Evolutionary conservation across 2,329 filamentous ascomycete species (phyloP), one percentile per base, ranked within the genome.

Genomic region (Paraphaeosphaeria sporulosa): DNA sequence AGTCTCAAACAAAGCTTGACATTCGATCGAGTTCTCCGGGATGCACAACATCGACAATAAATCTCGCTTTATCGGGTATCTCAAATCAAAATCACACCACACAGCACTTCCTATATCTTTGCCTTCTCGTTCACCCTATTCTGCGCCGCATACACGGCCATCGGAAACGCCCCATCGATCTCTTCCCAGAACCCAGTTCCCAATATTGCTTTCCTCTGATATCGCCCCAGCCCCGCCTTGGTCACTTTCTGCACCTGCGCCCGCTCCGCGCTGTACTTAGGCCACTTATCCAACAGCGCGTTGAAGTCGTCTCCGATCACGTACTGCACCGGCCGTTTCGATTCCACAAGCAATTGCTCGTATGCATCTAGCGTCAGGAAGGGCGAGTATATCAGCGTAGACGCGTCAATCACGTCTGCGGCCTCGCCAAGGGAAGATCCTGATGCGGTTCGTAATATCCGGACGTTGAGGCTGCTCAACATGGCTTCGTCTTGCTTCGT

Each of bases 301-400:
- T 69, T 68, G 48, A 75, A 74, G 48, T 74, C 71, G 46, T 74
- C 72, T 0, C 72, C 71, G 36, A 75, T 55, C 3, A 73, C 47
- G 59, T 50, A 66, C 50, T 58, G 63, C 58, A 60, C 63, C 8
- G 27, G 60, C 58, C 32, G 25, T 10, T n/a, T 19, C 21, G 57
- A 13, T 4, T 38, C 38, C 2, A 51, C 10, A 0, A 69, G 48
- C 8, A 69, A 43, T 25, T 63, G 46, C 48, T 69, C 64, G 51
- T 69, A 70, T 4, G 61, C 66, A 57, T 70, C 66, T n/a, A 70
- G 42, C 1, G 68, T 70, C 17, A 75, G 49, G 50, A 74, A 73
- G 1, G 71, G 71, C 42, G 66, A 68, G 48, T 75, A 75, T 1
- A 74, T 62, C 2, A 75, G 34, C 13, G 72, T 72, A 1, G 57